phyloP scores from a whole-genome alignment of 495 filamentous ascomycete species.

The Xylaria acuta region DNA sequence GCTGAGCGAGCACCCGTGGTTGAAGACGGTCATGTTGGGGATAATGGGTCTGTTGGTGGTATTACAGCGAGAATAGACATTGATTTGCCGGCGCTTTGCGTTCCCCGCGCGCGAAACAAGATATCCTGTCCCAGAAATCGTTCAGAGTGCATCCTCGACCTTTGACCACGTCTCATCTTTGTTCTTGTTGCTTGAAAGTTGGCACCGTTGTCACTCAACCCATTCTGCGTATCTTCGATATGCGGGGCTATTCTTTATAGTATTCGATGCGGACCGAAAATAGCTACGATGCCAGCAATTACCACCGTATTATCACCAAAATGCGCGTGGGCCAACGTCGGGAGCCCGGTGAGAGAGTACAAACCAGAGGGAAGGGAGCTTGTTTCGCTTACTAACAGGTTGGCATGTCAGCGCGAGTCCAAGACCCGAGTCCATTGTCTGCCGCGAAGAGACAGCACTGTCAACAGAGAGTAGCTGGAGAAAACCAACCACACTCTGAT shows the following conservation, averaged over 20 bases:
- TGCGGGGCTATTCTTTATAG: neutral
- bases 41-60: conserved; percentile 96
- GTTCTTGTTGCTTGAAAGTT: neutral
- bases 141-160: neutral
- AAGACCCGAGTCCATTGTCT: neutral
- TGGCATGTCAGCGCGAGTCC: neutral
- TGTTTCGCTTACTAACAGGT: neutral
- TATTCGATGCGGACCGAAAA: neutral
- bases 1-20: conserved; percentile 94
- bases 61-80: conserved; percentile 78
- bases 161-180: neutral
- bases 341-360: neutral
- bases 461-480: neutral
- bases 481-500: neutral
- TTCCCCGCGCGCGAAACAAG: neutral
- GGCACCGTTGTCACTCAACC: neutral
- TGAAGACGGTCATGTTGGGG: conserved; percentile 92
- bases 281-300: neutral
- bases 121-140: neutral
- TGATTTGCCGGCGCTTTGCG: neutral
- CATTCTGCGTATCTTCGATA: neutral
- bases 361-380: neutral
- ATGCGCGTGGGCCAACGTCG: neutral
- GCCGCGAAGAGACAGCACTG: neutral
- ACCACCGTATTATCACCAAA: neutral